A percentile compares a stretch with the other conserved stretches of the same genome.
Evolutionary conservation across 495 filamentous ascomycete genomes (phyloP).

Genomic region (Bryoglossum gracile): DNA sequence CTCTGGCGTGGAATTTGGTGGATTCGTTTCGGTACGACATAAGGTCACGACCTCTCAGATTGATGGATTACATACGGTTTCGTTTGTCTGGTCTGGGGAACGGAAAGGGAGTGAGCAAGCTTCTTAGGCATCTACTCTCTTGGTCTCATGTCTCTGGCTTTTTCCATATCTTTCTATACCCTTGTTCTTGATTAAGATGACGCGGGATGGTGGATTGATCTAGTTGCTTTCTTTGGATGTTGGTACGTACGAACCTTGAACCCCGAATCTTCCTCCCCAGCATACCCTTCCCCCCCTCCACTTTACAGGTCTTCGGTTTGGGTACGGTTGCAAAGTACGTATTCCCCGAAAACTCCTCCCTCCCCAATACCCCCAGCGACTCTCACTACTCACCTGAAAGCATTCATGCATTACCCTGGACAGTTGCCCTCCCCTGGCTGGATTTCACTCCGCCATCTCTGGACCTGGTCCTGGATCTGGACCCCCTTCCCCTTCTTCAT

Average conservation of each 20-base stretch:
- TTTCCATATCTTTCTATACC: conserved; percentile 4
- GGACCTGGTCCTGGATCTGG: conserved; percentile 8
- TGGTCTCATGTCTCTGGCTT: conserved; percentile 17
- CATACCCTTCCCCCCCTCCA: background rate
- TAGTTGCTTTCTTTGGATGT: background rate
- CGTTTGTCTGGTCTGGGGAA: background rate
- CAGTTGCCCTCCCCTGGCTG: background rate
- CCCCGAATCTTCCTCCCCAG: conserved; percentile 6
- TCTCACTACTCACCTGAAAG: conserved; percentile 22
- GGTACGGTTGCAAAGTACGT: background rate
- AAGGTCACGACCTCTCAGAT: conserved; percentile 6
- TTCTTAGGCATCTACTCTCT: conserved; percentile 24
- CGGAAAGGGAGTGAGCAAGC: background rate
- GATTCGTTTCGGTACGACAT: conserved; percentile 6
- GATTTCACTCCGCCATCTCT: background rate
- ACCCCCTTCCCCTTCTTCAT: background rate
- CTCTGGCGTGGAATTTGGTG: conserved; percentile 4
- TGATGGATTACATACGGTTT: conserved; percentile 10
- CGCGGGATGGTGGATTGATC: conserved; percentile 10
- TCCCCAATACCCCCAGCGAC: background rate
- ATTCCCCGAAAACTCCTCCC: background rate
- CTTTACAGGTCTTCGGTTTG: background rate
- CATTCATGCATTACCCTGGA: background rate
- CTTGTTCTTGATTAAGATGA: no score
- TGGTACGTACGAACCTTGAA: conserved; percentile 20